phyloP scores from a whole-genome alignment of 2,329 filamentous ascomycete genomes.

The Fusarium sp. region DNA sequence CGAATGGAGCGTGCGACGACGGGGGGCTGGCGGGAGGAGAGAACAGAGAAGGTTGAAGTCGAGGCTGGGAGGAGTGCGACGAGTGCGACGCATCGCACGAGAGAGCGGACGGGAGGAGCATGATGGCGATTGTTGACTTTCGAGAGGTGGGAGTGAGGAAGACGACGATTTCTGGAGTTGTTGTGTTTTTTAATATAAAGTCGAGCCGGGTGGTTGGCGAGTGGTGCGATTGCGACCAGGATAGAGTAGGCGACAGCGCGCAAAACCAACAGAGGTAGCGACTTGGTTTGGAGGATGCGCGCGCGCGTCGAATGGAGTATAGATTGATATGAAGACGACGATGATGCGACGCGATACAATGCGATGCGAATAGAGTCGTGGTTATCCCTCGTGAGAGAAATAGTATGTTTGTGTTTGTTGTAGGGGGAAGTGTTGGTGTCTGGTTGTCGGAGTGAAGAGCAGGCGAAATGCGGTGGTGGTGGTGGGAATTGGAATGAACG shows the following conservation, averaged over 20 bases:
- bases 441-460: slow-evolving; percentile 39
- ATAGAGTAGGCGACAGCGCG: slow-evolving; percentile 30
- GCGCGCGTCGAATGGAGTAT: neutral
- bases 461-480: slow-evolving; percentile 38
- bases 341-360: neutral
- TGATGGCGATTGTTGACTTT: slow-evolving; percentile 47
- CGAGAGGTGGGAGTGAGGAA: neutral
- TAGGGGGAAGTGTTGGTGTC: slow-evolving; percentile 30
- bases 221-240: slow-evolving; percentile 42
- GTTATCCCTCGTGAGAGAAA: slow-evolving; percentile 10
- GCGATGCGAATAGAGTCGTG: slow-evolving; percentile 9
- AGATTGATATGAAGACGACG: neutral
- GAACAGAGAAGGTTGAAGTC: slow-evolving; percentile 64
- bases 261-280: slow-evolving; percentile 18
- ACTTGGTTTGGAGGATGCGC: slow-evolving; percentile 8
- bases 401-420: slow-evolving; percentile 40
- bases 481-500: slow-evolving; percentile 42
- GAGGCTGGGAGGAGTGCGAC: slow-evolving; percentile 55
- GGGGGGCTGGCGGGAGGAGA: slow-evolving; percentile 71
- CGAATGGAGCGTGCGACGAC: slow-evolving; percentile 59
- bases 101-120: slow-evolving; percentile 71
- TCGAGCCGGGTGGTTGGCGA: slow-evolving; percentile 29
- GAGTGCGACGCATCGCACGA: slow-evolving; percentile 62
- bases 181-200: slow-evolving; percentile 19
- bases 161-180: slow-evolving; percentile 10